Evolutionary conservation across 106 monocot genomes (phyloP), one percentile per base, ranked within the genome.

Genomic region (Dioscorea zingiberensis): DNA sequence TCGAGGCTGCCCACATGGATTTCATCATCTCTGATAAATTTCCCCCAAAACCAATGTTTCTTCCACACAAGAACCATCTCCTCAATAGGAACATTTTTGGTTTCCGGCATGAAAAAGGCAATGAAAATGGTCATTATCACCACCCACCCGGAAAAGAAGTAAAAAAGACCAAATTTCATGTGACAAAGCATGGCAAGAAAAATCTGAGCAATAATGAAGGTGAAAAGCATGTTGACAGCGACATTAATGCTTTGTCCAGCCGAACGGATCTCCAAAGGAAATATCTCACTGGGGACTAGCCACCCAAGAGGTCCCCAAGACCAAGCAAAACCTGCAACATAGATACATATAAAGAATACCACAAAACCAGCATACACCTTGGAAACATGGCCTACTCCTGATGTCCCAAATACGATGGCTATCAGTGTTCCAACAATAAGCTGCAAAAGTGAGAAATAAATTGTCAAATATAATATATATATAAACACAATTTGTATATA

Each of bases 381-480:
- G 28, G 80, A 71, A 23, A 81, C 48, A 0, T 47, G 18, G 0
- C 64, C 85, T 32, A 64, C 81, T 1, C 85, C 85, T 5, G 48
- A 59, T 10, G 64, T 74, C n/a, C 85, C 85, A 47, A 81, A 78
- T 53, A 77, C 81, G 18, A 74, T 60, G 1, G 63, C 74, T 9
- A 85, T 85, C 58, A 85, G 11, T 1, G 74, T 78, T 0, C 85
- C 85, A 1, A 85, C 81, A 4, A 77, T 9, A 26, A 82, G 47
- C 80, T 80, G 70, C 4, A n/a, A 47, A 19, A 1, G 16, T 9
- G 25, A 48, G 22, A 21, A 6, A 24, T 21, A n/a, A 21, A 2
- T 57, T 23, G 8, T 4, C 46, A 21, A 46, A 66, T 28, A 48
- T 14, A 28, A n/a, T n/a, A 27, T 27, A 0, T 23, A 27, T 25